phyloP scores from a whole-genome alignment of 352 stramenopile species.

The Pythium periplocum region DNA sequence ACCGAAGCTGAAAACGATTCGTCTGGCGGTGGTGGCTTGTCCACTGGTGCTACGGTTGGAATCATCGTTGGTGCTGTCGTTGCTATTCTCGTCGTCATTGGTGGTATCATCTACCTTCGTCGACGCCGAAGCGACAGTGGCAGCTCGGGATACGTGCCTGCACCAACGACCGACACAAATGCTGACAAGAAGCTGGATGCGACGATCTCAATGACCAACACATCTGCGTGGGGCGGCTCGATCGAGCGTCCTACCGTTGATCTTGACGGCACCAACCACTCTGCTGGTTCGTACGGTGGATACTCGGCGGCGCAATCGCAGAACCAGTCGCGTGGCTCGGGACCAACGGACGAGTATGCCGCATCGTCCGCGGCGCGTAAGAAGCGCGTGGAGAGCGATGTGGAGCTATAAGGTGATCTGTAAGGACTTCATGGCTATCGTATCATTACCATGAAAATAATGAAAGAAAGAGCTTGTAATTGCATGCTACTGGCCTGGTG shows the following conservation, averaged over 20 bases:
- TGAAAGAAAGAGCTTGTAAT: neutral
- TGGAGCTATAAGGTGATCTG: constrained; percentile 37
- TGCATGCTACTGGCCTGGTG: too few relatives aligned
- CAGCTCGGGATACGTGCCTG: constrained; percentile 32
- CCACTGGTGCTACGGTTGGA: constrained; percentile 36
- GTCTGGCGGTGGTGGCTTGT: constrained; percentile 25
- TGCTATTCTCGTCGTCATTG: constrained; percentile 34
- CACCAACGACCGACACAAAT: constrained; percentile 34
- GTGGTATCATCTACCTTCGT: constrained; percentile 31
- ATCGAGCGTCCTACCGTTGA: constrained; percentile 9
- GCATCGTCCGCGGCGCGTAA: constrained; percentile 6
- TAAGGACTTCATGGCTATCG: too few relatives aligned
- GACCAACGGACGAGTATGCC: too few relatives aligned
- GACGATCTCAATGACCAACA: constrained; percentile 20
- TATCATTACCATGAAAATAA: neutral
- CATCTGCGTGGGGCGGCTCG: constrained; percentile 18
- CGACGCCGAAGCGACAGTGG: constrained; percentile 21
- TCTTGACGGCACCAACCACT: constrained; percentile 36
- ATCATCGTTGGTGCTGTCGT: constrained; percentile 58
- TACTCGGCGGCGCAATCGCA: constrained; percentile 15
- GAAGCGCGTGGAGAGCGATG: constrained; percentile 52
- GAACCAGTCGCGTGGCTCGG: neutral
- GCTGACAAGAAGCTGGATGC: constrained; percentile 11
- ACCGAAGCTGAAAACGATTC: neutral
- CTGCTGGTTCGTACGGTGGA: constrained; percentile 25